Conservation (phyloP, 805 yeast species). For the Kodamaea restingae region DNA sequence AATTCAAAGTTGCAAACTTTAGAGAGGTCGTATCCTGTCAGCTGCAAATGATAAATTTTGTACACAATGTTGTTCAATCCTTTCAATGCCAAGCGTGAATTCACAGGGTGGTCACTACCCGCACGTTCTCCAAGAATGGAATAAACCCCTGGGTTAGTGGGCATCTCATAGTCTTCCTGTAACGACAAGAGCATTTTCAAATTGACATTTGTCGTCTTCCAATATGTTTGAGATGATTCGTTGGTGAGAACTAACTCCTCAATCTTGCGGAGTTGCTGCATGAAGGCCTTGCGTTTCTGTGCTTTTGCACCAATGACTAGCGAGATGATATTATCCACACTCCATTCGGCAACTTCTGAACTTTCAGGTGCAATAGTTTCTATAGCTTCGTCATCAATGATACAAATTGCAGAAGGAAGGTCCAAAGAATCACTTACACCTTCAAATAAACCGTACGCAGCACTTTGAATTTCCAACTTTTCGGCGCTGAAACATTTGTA, state of each 20-base stretch:
- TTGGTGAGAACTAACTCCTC: conserved; percentile 32
- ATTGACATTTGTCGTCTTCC: conserved; percentile 53
- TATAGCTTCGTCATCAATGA: conserved; percentile 42
- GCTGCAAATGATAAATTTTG: conserved; percentile 43
- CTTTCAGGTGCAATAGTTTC: conserved; percentile 30
- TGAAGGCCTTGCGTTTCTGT: conserved; percentile 44
- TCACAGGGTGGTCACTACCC: conserved; percentile 62
- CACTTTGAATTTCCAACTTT: conserved; percentile 47
- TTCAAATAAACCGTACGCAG: conserved; percentile 51
- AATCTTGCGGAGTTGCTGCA: conserved; percentile 38
- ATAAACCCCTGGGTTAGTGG: conserved; percentile 37
- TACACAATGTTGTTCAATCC: conserved; percentile 50
- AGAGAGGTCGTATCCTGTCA: conserved; percentile 44
- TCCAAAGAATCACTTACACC: conserved; percentile 24
- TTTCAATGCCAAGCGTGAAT: conserved; percentile 56
- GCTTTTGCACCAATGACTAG: conserved; percentile 63
- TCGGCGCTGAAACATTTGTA: conserved; percentile 55
- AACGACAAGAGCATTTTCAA: conserved; percentile 48
- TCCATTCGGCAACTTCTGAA: conserved; percentile 35
- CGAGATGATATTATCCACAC: conserved; percentile 52
- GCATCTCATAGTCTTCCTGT: conserved; percentile 51
- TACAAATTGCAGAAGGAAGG: conserved; percentile 41
- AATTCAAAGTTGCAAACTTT: conserved; percentile 38
- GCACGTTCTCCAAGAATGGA: conserved; percentile 45
- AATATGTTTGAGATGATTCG: conserved; percentile 38